These are phyloP conservation scores for Fusarium nanum DNA, from an alignment of 2,329 filamentous ascomycete genomes.

Conservation along the genomic window DNA sequence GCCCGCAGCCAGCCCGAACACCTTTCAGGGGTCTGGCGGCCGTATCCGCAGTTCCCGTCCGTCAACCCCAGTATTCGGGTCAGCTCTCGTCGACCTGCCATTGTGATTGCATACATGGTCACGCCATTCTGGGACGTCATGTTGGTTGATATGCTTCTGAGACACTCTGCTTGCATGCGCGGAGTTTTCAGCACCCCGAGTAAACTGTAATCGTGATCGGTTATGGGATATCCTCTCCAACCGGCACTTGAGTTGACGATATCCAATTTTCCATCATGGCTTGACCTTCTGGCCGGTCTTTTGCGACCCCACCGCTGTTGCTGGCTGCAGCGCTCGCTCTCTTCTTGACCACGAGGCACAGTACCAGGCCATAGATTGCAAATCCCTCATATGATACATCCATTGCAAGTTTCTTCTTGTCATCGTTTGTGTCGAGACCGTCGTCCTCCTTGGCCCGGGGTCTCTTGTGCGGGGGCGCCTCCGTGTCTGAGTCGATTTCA, in stretches of 20 bases:
- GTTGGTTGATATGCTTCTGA: conserved; percentile 25
- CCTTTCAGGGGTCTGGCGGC: conserved; percentile 30
- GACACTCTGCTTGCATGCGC: conserved; percentile 11
- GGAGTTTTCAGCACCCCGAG: neutral
- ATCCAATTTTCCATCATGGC: conserved; percentile 89
- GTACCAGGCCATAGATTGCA: conserved; percentile 90
- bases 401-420: conserved; percentile 92
- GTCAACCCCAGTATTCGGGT: conserved; percentile 24
- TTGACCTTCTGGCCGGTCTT: conserved; percentile 61
- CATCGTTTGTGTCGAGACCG: conserved; percentile 60
- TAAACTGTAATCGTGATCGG: neutral
- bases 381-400: conserved; percentile 94
- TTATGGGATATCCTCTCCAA: conserved; percentile 52
- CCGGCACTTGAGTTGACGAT: conserved; percentile 76
- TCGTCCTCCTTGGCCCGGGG: conserved; percentile 51
- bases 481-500: conserved; percentile 55
- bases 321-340: conserved; percentile 56
- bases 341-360: conserved; percentile 89
- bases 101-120: conserved; percentile 19
- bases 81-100: conserved; percentile 19
- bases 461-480: conserved; percentile 60
- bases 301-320: conserved; percentile 43
- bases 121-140: conserved; percentile 27
- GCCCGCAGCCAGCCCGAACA: conserved; percentile 16
- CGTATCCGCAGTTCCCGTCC: conserved; percentile 41